Conservation (phyloP, 192 early-diverging fungal species). For the Umbelopsis isabellina region DNA sequence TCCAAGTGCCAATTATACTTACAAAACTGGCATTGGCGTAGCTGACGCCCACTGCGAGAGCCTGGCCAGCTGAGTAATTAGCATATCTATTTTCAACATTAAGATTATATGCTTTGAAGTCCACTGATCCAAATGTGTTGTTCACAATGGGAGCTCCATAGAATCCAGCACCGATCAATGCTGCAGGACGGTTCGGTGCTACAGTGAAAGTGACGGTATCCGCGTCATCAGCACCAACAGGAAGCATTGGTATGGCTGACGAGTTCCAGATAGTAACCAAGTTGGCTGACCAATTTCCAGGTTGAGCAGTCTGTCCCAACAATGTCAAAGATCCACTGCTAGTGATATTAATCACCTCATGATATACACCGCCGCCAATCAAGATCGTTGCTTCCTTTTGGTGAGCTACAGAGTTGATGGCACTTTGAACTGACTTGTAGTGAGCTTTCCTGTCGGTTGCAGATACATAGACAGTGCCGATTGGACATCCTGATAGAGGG, state of each 20-base stretch:
- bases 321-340: constrained; percentile 6
- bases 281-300: constrained; percentile 22
- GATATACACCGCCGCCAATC: constrained; percentile 9
- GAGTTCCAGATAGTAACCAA: constrained; percentile 25
- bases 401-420: constrained; percentile 11
- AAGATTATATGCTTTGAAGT: constrained; percentile 21
- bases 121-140: constrained; percentile 14
- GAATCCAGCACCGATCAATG: constrained; percentile 20
- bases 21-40: constrained; percentile 26
- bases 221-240: constrained; percentile 13
- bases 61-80: constrained; percentile 22
- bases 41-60: constrained; percentile 15
- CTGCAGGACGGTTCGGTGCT: constrained; percentile 6
- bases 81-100: constrained; percentile 24
- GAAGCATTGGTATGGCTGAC: constrained; percentile 18
- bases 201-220: constrained; percentile 19
- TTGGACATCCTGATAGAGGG: background rate
- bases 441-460: constrained; percentile 3
- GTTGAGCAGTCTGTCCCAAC: constrained; percentile 16
- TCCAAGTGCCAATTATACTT: background rate
- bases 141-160: constrained; percentile 22
- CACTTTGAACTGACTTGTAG: background rate
- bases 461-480: constrained; percentile 18
- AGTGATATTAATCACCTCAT: constrained; percentile 5
- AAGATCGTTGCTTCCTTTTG: constrained; percentile 9